phyloP scores from a whole-genome alignment of 2,329 filamentous ascomycete species.

The Ceratocystis albifundus region DNA sequence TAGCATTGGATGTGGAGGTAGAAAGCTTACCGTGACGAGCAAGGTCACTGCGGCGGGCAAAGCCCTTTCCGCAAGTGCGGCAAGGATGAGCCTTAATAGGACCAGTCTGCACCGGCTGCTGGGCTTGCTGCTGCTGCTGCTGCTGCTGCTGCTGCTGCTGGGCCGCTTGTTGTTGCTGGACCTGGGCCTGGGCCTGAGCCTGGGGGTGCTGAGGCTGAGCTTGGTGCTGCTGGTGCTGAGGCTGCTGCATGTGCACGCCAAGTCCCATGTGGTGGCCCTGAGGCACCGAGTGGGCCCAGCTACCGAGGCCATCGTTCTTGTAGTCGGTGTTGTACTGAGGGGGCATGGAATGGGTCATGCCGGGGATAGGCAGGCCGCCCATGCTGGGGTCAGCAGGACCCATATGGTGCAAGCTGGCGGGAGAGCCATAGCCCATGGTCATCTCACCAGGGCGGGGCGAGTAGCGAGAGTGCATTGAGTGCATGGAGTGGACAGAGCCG shows the following conservation, averaged over 20 bases:
- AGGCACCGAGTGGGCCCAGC: constrained; percentile 17
- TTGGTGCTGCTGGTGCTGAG: constrained; percentile 30
- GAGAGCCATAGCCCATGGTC: constrained; percentile 39
- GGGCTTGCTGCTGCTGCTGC: constrained; percentile 30
- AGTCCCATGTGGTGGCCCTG: constrained; percentile 24
- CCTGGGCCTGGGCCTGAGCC: constrained; percentile 26
- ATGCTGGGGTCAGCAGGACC: constrained; percentile 34
- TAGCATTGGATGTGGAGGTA: neutral
- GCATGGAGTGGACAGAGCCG: constrained; percentile 48
- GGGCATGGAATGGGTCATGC: constrained; percentile 22
- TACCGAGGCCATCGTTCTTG: constrained; percentile 19
- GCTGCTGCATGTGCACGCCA: constrained; percentile 29
- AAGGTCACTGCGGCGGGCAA: constrained; percentile 85
- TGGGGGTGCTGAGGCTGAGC: too few relatives aligned
- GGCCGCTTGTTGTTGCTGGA: constrained; percentile 26
- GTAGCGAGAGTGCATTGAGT: constrained; percentile 44
- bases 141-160: constrained; percentile 28
- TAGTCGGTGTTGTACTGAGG: constrained; percentile 24
- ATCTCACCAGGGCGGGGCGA: constrained; percentile 31
- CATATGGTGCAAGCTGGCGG: constrained; percentile 38
- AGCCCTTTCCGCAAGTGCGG: constrained; percentile 79
- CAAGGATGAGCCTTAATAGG: constrained; percentile 68
- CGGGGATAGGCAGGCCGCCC: constrained; percentile 32
- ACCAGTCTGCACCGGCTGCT: constrained; percentile 22
- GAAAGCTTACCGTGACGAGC: constrained; percentile 70